Evolutionary conservation across 495 filamentous ascomycete species (phyloP).

Genomic region (Tuber umbilicatum): DNA sequence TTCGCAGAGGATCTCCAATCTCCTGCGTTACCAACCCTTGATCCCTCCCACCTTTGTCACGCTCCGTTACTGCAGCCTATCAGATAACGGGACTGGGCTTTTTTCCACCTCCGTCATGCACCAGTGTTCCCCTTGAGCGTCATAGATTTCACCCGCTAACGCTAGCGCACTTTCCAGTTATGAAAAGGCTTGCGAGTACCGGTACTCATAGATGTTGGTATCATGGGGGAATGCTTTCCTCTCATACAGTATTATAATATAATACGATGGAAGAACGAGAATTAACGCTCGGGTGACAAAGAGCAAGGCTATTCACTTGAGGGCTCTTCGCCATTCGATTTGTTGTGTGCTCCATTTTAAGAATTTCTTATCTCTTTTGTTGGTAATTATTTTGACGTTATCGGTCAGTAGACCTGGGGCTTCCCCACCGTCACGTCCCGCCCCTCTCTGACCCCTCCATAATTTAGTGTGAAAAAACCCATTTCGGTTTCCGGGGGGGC

Average conservation of each 20-base stretch:
- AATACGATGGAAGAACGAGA: background rate
- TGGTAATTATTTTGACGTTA: slow-evolving; percentile 38
- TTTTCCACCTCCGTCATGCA: background rate
- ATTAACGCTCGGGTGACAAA: background rate
- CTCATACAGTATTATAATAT: background rate
- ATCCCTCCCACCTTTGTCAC: background rate
- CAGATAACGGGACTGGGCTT: background rate
- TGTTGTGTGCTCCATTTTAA: slow-evolving; percentile 15
- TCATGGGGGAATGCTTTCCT: background rate
- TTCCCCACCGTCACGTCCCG: background rate
- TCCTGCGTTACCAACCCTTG: background rate
- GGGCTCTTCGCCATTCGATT: background rate
- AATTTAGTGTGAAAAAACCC: background rate
- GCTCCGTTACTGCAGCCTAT: background rate
- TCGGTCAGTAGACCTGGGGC: slow-evolving; percentile 9
- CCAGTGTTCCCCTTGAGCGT: slow-evolving; percentile 14
- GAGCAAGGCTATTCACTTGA: background rate
- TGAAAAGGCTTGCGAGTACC: too few species aligned
- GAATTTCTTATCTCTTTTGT: slow-evolving; percentile 35
- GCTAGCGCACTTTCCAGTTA: slow-evolving; percentile 6
- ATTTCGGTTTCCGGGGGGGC: background rate
- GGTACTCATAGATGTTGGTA: background rate
- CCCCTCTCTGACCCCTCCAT: slow-evolving; percentile 1
- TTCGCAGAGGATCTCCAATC: background rate
- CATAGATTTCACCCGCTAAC: slow-evolving; percentile 7